Evolutionary conservation across 2,329 filamentous ascomycete genomes (phyloP).

Genomic region (Tolypocladium endophyticum): DNA sequence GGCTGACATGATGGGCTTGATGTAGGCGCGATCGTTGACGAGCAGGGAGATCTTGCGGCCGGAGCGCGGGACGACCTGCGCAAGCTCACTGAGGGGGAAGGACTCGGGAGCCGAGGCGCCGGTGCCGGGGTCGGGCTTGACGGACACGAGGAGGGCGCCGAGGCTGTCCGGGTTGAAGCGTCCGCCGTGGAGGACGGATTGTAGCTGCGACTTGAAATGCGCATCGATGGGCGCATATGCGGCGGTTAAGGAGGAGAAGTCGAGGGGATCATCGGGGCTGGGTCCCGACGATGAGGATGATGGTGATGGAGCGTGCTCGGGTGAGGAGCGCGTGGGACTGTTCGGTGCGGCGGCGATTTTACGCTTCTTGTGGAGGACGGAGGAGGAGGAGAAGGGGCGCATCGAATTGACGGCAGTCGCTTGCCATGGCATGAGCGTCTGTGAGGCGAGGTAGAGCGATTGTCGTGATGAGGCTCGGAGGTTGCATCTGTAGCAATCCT

Average conservation of each 20-base stretch:
- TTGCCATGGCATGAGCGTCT: conserved; percentile 1
- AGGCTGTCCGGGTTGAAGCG: conserved; percentile 41
- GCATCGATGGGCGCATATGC: conserved; percentile 29
- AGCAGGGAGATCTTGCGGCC: conserved; percentile 30
- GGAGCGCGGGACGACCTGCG: conserved; percentile 38
- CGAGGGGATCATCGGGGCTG: conserved; percentile 32
- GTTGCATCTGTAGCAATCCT: not conserved
- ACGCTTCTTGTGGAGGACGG: conserved; percentile 25
- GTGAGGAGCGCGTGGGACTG: conserved; percentile 12
- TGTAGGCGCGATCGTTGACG: conserved; percentile 29
- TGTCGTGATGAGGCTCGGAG: not conserved
- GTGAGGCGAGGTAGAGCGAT: not conserved
- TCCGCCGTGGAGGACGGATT: conserved; percentile 30
- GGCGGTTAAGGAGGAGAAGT: conserved; percentile 38
- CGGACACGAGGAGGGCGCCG: conserved; percentile 31
- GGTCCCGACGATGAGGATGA: conserved; percentile 14
- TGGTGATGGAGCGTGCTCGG: conserved; percentile 8
- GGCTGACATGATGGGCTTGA: conserved; percentile 46
- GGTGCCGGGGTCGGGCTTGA: conserved; percentile 16
- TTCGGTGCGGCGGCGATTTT: conserved; percentile 21
- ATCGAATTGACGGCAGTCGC: not conserved
- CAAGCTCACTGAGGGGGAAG: conserved; percentile 44
- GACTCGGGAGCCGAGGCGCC: conserved; percentile 6
- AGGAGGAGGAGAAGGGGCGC: conserved; percentile 18
- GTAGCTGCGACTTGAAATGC: conserved; percentile 33